Percentiles rank a stretch among this genome's conserved stretches.
phyloP scores from a whole-genome alignment of 106 monocot genomes.

The Acanthochlamys bracteata region DNA sequence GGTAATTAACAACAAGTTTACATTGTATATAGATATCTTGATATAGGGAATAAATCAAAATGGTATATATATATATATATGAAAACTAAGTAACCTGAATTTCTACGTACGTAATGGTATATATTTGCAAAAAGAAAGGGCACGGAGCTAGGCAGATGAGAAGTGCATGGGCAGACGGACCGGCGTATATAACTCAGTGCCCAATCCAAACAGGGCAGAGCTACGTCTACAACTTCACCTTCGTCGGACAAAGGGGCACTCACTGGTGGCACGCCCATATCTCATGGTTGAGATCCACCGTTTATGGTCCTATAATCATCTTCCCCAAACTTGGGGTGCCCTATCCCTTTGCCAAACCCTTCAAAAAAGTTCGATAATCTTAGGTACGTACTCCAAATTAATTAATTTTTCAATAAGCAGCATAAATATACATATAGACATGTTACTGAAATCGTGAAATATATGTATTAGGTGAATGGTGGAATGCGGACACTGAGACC shows the following conservation, averaged over 20 bases:
- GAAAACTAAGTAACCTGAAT: no score
- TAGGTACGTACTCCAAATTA: background rate
- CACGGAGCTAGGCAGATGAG: background rate
- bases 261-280: conserved; percentile 6
- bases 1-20: conserved; percentile 21
- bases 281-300: background rate
- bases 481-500: conserved; percentile 25
- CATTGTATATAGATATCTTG: background rate
- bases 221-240: conserved; percentile 6
- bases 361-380: background rate
- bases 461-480: conserved; percentile 23
- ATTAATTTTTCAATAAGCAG: background rate
- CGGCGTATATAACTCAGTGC: background rate
- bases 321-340: background rate
- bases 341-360: conserved; percentile 1
- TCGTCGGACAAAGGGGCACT: background rate
- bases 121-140: background rate
- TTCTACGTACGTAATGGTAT: background rate
- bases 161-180: conserved; percentile 1
- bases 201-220: conserved; percentile 8
- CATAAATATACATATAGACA: background rate
- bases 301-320: conserved; percentile 1
- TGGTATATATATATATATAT: no score
- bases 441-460: background rate
- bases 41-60: no score